Evolutionary conservation across 768 basidiomycete species (phyloP).

Genomic region (Coprinopsis strossmayeri): DNA sequence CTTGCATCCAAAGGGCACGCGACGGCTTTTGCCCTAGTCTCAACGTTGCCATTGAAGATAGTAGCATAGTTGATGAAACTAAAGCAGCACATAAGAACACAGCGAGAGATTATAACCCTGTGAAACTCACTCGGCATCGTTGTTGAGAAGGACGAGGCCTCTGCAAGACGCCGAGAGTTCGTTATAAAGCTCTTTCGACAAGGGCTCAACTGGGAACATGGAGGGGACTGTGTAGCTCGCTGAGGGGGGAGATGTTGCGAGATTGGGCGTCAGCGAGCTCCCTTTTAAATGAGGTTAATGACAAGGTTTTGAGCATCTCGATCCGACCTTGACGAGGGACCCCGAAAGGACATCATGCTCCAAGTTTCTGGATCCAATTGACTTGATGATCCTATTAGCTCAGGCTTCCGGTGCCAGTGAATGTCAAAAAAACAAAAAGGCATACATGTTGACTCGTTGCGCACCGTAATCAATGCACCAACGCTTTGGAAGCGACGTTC

Average conservation of each 20-base stretch:
- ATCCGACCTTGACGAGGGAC: no score
- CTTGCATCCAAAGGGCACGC: conserved; percentile 71
- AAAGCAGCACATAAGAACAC: conserved; percentile 1
- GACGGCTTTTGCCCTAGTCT: conserved; percentile 52
- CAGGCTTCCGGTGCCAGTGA: no score
- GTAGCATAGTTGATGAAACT: conserved; percentile 43
- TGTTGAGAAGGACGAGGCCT: conserved; percentile 40
- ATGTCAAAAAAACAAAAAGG: no score
- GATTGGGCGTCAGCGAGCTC: neutral
- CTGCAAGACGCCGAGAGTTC: conserved; percentile 41
- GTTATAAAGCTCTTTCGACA: conserved; percentile 31
- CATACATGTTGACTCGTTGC: no score
- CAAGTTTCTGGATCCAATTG: no score
- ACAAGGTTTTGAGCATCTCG: no score
- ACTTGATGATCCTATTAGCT: no score
- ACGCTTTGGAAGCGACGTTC: no score
- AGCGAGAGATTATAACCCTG: neutral
- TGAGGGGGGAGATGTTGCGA: conserved; percentile 7
- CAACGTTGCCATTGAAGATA: conserved; percentile 77
- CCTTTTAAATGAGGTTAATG: no score
- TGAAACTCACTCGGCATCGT: conserved; percentile 19
- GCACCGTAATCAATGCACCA: no score
- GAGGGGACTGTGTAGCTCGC: conserved; percentile 4
- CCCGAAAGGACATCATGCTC: no score
- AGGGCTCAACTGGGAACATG: conserved; percentile 17